Percentiles rank a stretch among this genome's conserved stretches.
Conservation (phyloP, 1,284 basidiomycete species). For the Trichosporon asahii region DNA sequence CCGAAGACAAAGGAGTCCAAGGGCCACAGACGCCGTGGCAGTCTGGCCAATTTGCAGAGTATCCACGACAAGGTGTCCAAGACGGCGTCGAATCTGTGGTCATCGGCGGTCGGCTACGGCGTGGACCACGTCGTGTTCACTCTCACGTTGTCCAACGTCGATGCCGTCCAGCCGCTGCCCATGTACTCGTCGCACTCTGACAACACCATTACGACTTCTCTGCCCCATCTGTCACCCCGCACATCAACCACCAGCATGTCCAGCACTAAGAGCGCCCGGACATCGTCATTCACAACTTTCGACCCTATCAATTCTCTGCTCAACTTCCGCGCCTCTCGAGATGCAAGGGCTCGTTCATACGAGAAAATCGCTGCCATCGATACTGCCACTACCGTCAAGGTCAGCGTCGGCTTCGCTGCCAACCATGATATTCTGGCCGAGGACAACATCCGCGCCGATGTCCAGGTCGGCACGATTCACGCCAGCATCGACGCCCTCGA, state of each 20-base stretch:
- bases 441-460: conserved; percentile 34
- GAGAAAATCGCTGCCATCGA: conserved; percentile 30
- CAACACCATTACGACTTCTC: not conserved
- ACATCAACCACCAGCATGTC: not conserved
- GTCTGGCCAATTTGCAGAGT: not conserved
- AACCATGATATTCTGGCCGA: conserved; percentile 37
- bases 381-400: conserved; percentile 21
- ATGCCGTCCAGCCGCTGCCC: conserved; percentile 30
- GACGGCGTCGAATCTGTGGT: conserved; percentile 36
- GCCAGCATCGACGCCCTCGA: conserved; percentile 32
- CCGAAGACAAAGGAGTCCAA: not conserved
- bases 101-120: conserved; percentile 38
- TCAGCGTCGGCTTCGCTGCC: conserved; percentile 41
- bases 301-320: conserved; percentile 12
- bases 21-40: not conserved
- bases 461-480: conserved; percentile 31
- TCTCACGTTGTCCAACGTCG: conserved; percentile 27
- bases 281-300: not conserved
- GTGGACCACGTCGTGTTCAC: conserved; percentile 37
- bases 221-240: conserved; percentile 11
- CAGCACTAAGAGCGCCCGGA: not conserved
- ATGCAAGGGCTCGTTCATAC: conserved; percentile 17
- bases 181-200: not conserved
- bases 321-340: not conserved
- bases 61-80: conserved; percentile 21